Percentiles rank a stretch among this genome's conserved stretches.
These are phyloP conservation scores for Suhomyces taliae DNA, from an alignment of 1,139 yeast species.

Conservation along the genomic window DNA sequence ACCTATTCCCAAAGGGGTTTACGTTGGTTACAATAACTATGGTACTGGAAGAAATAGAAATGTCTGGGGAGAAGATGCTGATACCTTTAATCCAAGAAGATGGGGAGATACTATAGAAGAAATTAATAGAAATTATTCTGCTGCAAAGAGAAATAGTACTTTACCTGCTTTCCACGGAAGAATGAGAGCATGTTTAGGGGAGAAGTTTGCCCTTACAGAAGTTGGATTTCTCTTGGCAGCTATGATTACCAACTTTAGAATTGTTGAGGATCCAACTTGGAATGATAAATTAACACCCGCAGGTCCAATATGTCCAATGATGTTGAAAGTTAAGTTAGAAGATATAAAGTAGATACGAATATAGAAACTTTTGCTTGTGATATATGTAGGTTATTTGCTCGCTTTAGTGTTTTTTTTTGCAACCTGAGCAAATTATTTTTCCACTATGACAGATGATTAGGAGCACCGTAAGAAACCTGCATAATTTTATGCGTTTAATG, in stretches of 20 bases:
- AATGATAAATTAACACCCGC: slow-evolving; percentile 50
- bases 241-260: slow-evolving; percentile 34
- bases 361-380: background rate
- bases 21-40: slow-evolving; percentile 59
- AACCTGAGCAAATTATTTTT: background rate
- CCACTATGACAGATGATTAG: background rate
- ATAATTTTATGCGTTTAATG: background rate
- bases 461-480: background rate
- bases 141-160: slow-evolving; percentile 44
- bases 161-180: slow-evolving; percentile 64
- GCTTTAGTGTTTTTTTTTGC: background rate
- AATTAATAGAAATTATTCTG: slow-evolving; percentile 38
- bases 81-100: slow-evolving; percentile 51
- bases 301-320: slow-evolving; percentile 23
- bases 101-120: slow-evolving; percentile 51
- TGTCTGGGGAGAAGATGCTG: slow-evolving; percentile 53
- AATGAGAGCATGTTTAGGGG: slow-evolving; percentile 62
- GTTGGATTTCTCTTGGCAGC: slow-evolving; percentile 38
- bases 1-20: slow-evolving; percentile 51
- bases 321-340: slow-evolving; percentile 6
- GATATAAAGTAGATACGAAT: background rate
- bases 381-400: background rate
- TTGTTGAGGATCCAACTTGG: slow-evolving; percentile 47
- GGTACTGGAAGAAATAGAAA: slow-evolving; percentile 52
- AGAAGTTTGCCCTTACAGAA: slow-evolving; percentile 54